These are phyloP conservation scores for Mucor sp. DNA, from an alignment of 371 early-diverging fungal species.

Conservation along the genomic window DNA sequence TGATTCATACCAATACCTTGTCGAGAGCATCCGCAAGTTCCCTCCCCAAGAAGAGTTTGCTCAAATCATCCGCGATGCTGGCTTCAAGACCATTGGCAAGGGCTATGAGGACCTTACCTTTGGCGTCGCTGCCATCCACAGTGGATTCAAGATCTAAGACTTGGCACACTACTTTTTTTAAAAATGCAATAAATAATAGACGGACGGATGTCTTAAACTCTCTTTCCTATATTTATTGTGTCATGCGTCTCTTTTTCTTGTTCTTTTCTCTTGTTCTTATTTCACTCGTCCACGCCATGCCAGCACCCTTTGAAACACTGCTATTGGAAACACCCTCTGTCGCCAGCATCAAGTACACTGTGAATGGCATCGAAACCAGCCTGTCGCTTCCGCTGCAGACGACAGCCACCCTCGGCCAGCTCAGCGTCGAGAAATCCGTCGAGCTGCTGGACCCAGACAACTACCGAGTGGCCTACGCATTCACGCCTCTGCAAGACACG, in stretches of 20 bases:
- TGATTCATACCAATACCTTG: slow-evolving; percentile 95
- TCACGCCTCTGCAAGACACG: not conserved
- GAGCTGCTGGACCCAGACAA: not conserved
- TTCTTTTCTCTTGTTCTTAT: not conserved
- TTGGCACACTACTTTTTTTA: no score
- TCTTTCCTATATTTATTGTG: not conserved
- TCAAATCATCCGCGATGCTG: slow-evolving; percentile 86
- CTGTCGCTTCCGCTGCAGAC: not conserved
- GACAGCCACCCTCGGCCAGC: not conserved
- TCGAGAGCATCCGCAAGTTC: slow-evolving; percentile 96
- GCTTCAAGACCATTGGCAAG: slow-evolving; percentile 87
- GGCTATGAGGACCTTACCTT: slow-evolving; percentile 95
- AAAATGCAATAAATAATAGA: not conserved
- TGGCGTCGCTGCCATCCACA: slow-evolving; percentile 96
- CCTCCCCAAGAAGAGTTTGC: slow-evolving; percentile 92
- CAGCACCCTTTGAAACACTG: not conserved
- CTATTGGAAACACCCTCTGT: slow-evolving; percentile 3
- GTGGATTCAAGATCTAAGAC: slow-evolving; percentile 81
- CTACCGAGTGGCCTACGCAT: not conserved
- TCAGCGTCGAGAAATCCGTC: not conserved
- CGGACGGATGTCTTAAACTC: not conserved
- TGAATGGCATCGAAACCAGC: not conserved
- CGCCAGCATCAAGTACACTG: not conserved
- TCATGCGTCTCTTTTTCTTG: not conserved
- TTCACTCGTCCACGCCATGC: not conserved